These are phyloP conservation scores for Hygrophorus pudorinus DNA, from an alignment of 768 basidiomycete genomes.

Conservation along the genomic window DNA sequence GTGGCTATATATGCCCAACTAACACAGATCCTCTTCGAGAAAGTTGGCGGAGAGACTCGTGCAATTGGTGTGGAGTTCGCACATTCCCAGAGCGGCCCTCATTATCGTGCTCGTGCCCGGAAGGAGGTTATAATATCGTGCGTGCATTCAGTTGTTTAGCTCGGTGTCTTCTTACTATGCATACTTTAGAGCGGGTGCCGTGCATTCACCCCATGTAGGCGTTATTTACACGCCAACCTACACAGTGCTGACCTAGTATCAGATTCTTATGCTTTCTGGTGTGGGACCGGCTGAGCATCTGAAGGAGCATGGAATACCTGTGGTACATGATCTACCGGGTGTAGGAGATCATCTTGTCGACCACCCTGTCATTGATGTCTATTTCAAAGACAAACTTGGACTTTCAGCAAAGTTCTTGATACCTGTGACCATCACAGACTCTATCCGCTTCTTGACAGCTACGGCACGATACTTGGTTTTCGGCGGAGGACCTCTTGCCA, in stretches of 20 bases:
- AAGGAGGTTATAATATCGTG: slow-evolving; percentile 58
- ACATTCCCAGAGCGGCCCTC: slow-evolving; percentile 22
- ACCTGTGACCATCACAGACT: slow-evolving; percentile 21
- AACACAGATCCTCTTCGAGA: slow-evolving; percentile 49
- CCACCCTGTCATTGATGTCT: slow-evolving; percentile 50
- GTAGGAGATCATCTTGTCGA: slow-evolving; percentile 72
- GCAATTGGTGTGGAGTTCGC: slow-evolving; percentile 58
- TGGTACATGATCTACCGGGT: slow-evolving; percentile 55
- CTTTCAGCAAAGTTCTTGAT: slow-evolving; percentile 31
- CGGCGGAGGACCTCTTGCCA: slow-evolving; percentile 41
- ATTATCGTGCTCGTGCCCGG: slow-evolving; percentile 36
- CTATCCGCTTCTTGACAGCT: slow-evolving; percentile 20
- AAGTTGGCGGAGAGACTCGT: slow-evolving; percentile 25
- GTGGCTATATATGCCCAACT: slow-evolving; percentile 48
- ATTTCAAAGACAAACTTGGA: slow-evolving; percentile 42
- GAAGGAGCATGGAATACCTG: slow-evolving; percentile 37
- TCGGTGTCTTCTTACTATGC: not conserved
- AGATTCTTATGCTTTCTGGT: slow-evolving; percentile 68
- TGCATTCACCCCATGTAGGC: slow-evolving; percentile 47
- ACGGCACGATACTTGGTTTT: slow-evolving; percentile 32
- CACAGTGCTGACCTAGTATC: not conserved
- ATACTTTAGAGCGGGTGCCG: slow-evolving; percentile 38
- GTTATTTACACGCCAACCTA: not conserved
- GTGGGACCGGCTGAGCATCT: slow-evolving; percentile 61
- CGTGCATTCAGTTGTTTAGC: slow-evolving; percentile 15